Percentiles rank a stretch among this genome's conserved stretches.
phyloP scores from a whole-genome alignment of 2,329 filamentous ascomycete genomes.

The Xylariales sp. region DNA sequence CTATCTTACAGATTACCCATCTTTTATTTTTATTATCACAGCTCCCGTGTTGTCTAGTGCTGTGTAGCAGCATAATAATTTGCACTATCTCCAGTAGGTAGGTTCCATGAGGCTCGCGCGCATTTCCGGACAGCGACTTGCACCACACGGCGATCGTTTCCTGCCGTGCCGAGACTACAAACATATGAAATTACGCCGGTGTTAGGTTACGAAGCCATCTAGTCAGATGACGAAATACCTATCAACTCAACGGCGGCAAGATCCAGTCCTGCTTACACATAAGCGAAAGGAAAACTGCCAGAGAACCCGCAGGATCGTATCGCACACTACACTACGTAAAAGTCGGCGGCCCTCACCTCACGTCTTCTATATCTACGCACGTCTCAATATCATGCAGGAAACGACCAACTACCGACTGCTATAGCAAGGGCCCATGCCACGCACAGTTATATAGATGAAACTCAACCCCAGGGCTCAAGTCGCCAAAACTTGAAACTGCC shows the following conservation, averaged over 20 bases:
- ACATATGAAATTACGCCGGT: conserved; percentile 14
- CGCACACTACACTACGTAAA: not conserved
- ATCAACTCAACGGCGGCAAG: conserved; percentile 1
- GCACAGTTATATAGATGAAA: conserved; percentile 40
- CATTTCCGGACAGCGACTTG: conserved; percentile 40
- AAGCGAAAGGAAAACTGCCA: not conserved
- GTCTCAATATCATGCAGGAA: conserved; percentile 1
- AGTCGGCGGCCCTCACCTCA: conserved; percentile 1
- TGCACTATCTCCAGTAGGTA: conserved; percentile 4
- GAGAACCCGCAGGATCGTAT: conserved; percentile 10
- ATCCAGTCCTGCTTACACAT: not conserved
- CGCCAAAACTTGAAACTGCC: conserved; percentile 42
- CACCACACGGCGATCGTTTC: conserved; percentile 27
- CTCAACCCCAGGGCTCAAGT: conserved; percentile 36
- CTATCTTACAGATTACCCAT: conserved; percentile 41
- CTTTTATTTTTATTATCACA: conserved; percentile 26
- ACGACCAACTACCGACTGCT: conserved; percentile 13
- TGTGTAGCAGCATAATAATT: not conserved
- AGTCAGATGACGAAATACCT: conserved; percentile 25
- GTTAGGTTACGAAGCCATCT: conserved; percentile 7
- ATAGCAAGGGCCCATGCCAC: conserved; percentile 40
- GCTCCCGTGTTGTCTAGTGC: conserved; percentile 12
- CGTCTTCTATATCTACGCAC: not conserved
- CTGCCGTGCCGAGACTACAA: conserved; percentile 17
- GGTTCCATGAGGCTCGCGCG: conserved; percentile 33